Evolutionary conservation across 148 eudicot genomes (phyloP).

Genomic region (Pouteria glomerata): DNA sequence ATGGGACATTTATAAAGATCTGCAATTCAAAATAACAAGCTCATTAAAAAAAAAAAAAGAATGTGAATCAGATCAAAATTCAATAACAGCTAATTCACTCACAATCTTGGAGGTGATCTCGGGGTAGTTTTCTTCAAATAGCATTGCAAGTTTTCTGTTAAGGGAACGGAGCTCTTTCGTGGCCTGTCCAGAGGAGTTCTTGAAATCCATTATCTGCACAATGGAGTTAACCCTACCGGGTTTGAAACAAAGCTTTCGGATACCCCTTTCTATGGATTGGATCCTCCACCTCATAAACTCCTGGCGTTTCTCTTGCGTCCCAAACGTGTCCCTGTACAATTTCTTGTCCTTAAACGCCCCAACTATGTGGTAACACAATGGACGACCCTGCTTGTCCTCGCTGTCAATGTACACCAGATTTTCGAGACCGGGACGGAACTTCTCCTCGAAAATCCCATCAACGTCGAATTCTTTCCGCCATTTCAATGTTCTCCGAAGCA

Average conservation of each 20-base stretch:
- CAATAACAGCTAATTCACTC: conserved; percentile 12
- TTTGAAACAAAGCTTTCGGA: conserved; percentile 42
- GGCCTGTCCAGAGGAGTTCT: conserved; percentile 43
- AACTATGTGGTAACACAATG: conserved; percentile 47
- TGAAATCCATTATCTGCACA: conserved; percentile 65
- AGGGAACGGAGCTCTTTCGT: conserved; percentile 42
- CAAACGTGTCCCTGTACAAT: conserved; percentile 27
- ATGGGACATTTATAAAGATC: conserved; percentile 69
- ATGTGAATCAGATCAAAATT: neutral
- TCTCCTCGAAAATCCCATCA: conserved; percentile 36
- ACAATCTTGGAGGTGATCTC: conserved; percentile 53
- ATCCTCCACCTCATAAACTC: conserved; percentile 73
- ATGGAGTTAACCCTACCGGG: conserved; percentile 46
- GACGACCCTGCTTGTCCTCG: conserved; percentile 57
- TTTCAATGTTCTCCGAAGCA: conserved; percentile 45
- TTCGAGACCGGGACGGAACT: conserved; percentile 21
- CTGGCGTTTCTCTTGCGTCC: conserved; percentile 25
- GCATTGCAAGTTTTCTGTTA: conserved; percentile 35
- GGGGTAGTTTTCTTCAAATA: conserved; percentile 69
- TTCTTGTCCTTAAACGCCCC: conserved; percentile 42
- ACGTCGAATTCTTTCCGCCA: conserved; percentile 51
- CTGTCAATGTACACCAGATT: conserved; percentile 33
- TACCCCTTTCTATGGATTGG: conserved; percentile 55
- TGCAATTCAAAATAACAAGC: conserved; percentile 24
- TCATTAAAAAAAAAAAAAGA: neutral